Percentiles rank a stretch among this genome's conserved stretches.
Evolutionary conservation across 2,329 filamentous ascomycete species (phyloP).

Genomic region (Tolypocladium pustulatum): DNA sequence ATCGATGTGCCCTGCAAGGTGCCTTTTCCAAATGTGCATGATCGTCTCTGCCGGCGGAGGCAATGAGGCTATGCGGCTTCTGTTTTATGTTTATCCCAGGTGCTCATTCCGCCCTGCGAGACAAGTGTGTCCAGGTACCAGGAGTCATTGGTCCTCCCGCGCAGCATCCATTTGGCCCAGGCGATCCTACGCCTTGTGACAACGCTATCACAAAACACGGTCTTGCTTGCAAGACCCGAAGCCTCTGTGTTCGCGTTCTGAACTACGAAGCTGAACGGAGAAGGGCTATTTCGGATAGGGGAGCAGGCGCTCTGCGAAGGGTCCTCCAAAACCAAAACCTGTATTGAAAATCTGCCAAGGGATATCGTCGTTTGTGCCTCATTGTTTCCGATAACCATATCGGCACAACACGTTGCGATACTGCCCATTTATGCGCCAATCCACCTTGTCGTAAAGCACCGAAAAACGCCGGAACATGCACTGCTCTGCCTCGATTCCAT

Average conservation of each 20-base stretch:
- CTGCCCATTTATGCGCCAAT: constrained; percentile 16
- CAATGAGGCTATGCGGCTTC: neutral
- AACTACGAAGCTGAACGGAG: neutral
- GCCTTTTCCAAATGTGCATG: neutral
- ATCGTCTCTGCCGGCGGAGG: neutral
- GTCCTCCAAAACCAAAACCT: neutral
- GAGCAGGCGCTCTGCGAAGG: neutral
- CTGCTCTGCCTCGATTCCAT: constrained; percentile 6
- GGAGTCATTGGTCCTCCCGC: no score
- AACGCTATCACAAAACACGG: neutral
- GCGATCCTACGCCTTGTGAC: neutral
- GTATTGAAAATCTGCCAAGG: neutral
- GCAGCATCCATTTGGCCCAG: neutral
- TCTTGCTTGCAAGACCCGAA: neutral
- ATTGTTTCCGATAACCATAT: neutral
- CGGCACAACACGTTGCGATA: neutral
- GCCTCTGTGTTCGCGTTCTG: neutral
- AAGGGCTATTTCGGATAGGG: neutral
- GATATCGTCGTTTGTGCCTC: neutral
- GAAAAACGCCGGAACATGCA: constrained; percentile 22
- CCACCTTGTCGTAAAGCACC: constrained; percentile 11
- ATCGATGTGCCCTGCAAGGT: neutral
- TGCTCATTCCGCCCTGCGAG: neutral
- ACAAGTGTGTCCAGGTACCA: neutral
- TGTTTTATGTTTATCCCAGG: neutral